Conservation (phyloP, 352 stramenopile species). For the Globisporangium cystogenes region DNA sequence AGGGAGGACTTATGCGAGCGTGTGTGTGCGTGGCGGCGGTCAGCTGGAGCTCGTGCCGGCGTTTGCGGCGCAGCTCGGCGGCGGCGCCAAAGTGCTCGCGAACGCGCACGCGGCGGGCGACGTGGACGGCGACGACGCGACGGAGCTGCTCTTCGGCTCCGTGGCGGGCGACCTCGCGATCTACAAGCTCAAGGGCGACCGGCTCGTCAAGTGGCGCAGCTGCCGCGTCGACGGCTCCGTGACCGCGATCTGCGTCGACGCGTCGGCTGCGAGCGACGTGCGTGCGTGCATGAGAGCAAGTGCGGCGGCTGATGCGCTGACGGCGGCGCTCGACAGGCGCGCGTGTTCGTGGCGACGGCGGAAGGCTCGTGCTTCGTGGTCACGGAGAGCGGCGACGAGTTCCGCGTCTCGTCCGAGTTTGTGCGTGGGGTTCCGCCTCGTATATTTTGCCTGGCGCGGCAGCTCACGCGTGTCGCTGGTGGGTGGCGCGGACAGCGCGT, state of each 20-base stretch:
- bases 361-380: slow-evolving; percentile 63
- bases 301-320: neutral
- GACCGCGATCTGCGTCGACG: slow-evolving; percentile 59
- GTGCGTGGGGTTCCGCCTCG: slow-evolving; percentile 20
- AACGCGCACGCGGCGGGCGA: slow-evolving; percentile 65
- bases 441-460: no score
- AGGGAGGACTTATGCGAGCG: neutral
- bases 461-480: neutral
- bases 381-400: slow-evolving; percentile 40
- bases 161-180: slow-evolving; percentile 53
- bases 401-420: slow-evolving; percentile 58
- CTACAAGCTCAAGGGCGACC: slow-evolving; percentile 61
- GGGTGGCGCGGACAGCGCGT: slow-evolving; percentile 27
- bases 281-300: neutral
- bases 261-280: slow-evolving; percentile 29
- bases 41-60: slow-evolving; percentile 68
- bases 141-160: slow-evolving; percentile 65
- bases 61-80: slow-evolving; percentile 47
- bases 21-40: neutral
- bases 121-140: slow-evolving; percentile 55
- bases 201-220: slow-evolving; percentile 47
- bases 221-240: slow-evolving; percentile 66
- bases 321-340: slow-evolving; percentile 19
- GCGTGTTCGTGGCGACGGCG: slow-evolving; percentile 68
- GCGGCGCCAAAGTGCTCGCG: slow-evolving; percentile 50